These are phyloP conservation scores for Umbelopsis sp. DNA, from an alignment of 371 early-diverging fungal species.

Conservation along the genomic window DNA sequence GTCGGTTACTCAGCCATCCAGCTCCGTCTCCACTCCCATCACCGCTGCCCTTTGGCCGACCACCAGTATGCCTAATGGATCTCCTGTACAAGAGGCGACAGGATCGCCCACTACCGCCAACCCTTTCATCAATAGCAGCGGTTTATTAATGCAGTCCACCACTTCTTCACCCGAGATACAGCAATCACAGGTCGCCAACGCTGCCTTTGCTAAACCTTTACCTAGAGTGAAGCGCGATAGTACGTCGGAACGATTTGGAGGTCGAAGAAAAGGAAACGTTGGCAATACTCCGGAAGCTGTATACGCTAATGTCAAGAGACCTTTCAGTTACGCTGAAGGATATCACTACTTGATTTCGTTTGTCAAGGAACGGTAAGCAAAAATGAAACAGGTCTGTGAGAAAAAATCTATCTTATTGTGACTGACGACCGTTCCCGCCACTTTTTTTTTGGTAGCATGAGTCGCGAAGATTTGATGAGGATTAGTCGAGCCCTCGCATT, in stretches of 20 bases:
- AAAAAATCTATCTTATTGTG: not conserved
- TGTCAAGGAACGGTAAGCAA: conserved; percentile 71
- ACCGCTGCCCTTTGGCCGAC: conserved; percentile 4
- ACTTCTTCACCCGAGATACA: conserved; percentile 24
- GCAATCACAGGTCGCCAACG: conserved; percentile 14
- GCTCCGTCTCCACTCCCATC: not conserved
- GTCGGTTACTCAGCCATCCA: not conserved
- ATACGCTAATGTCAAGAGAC: conserved; percentile 73
- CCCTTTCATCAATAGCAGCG: conserved; percentile 16
- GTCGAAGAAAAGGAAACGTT: conserved; percentile 37
- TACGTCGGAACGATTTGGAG: conserved; percentile 18
- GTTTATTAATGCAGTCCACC: conserved; percentile 17
- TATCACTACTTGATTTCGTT: conserved; percentile 83
- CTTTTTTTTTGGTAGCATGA: conserved; percentile 63
- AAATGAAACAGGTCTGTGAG: not conserved
- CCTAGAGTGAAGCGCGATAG: conserved; percentile 19
- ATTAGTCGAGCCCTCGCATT: conserved; percentile 86
- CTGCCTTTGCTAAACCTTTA: conserved; percentile 17
- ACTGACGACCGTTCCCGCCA: not conserved
- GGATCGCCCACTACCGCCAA: conserved; percentile 4
- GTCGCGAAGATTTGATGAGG: conserved; percentile 80
- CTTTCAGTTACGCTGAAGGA: conserved; percentile 88
- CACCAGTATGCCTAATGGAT: conserved; percentile 14
- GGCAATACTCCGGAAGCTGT: conserved; percentile 63
- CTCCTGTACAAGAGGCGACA: conserved; percentile 14